Conservation (phyloP, 805 yeast species). For the Cyberlindnera mississippiensis region DNA sequence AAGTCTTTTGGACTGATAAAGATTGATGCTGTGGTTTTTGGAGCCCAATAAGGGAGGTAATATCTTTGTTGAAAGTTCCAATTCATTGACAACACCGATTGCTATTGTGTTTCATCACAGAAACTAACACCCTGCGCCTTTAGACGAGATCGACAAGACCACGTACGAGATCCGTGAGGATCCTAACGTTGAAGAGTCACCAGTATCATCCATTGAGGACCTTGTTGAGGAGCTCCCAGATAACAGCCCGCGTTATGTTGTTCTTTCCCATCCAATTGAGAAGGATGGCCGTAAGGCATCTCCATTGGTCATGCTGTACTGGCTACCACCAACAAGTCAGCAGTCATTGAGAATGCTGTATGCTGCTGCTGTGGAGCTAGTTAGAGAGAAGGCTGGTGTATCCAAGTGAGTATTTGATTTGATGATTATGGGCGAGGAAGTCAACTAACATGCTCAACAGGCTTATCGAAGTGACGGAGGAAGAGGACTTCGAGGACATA, state of each 20-base stretch:
- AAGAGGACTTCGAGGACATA: slow-evolving; percentile 64
- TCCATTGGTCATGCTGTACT: slow-evolving; percentile 80
- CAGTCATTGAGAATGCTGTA: slow-evolving; percentile 82
- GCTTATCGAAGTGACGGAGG: slow-evolving; percentile 59
- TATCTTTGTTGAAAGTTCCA: no score
- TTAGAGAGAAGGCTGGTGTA: slow-evolving; percentile 53
- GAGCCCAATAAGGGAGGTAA: no score
- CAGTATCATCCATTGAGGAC: slow-evolving; percentile 50
- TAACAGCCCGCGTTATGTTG: slow-evolving; percentile 70
- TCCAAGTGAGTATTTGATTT: slow-evolving; percentile 30
- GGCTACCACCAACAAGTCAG: slow-evolving; percentile 84
- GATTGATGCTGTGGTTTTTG: not conserved
- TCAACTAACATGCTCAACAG: slow-evolving; percentile 31
- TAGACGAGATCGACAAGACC: slow-evolving; percentile 52
- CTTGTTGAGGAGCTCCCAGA: slow-evolving; percentile 77
- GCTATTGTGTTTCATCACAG: no score
- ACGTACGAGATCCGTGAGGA: slow-evolving; percentile 50
- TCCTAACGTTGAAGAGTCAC: slow-evolving; percentile 37
- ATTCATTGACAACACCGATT: no score
- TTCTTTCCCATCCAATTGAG: slow-evolving; percentile 70
- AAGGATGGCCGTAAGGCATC: slow-evolving; percentile 69
- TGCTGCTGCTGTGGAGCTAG: slow-evolving; percentile 83
- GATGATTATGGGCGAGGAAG: no score
- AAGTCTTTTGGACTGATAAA: not conserved
- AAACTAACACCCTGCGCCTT: slow-evolving; percentile 11